phyloP scores from a whole-genome alignment of 1,139 yeast genomes.

The Geotrichum klebahnii region DNA sequence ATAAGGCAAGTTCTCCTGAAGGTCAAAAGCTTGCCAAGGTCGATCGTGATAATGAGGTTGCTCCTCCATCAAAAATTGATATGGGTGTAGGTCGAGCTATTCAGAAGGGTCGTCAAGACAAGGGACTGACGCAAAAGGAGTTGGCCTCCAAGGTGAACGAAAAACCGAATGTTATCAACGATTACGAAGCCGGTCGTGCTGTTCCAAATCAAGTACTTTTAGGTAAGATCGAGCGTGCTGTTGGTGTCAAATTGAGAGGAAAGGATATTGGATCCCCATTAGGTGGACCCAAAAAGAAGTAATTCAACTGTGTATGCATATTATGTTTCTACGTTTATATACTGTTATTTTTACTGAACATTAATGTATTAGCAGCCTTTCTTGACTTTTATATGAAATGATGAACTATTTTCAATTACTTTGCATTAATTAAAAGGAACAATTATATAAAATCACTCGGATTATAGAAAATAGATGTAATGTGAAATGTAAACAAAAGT shows the following conservation, averaged over 20 bases:
- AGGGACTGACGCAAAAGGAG: slow-evolving; percentile 88
- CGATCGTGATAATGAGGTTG: slow-evolving; percentile 90
- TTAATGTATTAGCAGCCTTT: not conserved
- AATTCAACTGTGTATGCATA: slow-evolving; percentile 17
- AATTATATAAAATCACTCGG: not conserved
- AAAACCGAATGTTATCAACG: slow-evolving; percentile 92
- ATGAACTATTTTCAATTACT: too few relatives aligned
- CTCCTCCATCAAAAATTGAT: slow-evolving; percentile 86
- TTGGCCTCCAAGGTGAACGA: slow-evolving; percentile 92
- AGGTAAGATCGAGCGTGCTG: slow-evolving; percentile 86
- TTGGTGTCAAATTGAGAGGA: slow-evolving; percentile 94
- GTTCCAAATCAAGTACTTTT: slow-evolving; percentile 92
- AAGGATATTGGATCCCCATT: slow-evolving; percentile 91
- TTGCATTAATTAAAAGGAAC: not conserved
- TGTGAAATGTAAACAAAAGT: not conserved
- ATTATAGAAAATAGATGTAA: not conserved
- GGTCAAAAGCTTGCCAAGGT: slow-evolving; percentile 93
- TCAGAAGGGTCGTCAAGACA: slow-evolving; percentile 80
- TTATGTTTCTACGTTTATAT: slow-evolving; percentile 3
- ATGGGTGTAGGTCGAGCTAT: slow-evolving; percentile 82
- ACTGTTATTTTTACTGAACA: not conserved
- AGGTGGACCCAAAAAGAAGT: slow-evolving; percentile 63
- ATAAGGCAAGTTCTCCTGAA: slow-evolving; percentile 68
- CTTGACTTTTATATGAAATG: not conserved
- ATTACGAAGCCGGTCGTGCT: slow-evolving; percentile 95